These are phyloP conservation scores for Gnomoniopsis sp. DNA, from an alignment of 2,329 filamentous ascomycete species.

Conservation along the genomic window DNA sequence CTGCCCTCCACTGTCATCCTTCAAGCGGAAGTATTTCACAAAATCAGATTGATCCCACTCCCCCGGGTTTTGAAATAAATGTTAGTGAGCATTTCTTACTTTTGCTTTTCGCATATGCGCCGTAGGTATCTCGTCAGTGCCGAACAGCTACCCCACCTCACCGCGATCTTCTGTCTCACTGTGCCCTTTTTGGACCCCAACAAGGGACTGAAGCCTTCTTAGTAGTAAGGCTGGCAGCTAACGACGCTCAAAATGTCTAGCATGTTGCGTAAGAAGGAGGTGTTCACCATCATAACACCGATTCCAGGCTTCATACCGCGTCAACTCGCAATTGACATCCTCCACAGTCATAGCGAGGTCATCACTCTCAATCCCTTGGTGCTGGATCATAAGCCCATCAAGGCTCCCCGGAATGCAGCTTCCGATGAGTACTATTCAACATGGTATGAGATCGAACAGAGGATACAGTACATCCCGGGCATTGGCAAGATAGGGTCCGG, in stretches of 20 bases:
- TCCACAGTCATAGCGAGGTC: constrained; percentile 68
- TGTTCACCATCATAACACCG: constrained; percentile 66
- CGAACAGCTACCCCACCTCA: not conserved
- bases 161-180: not conserved
- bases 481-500: constrained; percentile 62
- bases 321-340: constrained; percentile 68
- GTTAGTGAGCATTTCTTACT: not conserved
- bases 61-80: not conserved
- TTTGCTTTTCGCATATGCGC: not conserved
- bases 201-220: not conserved
- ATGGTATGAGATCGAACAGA: constrained; percentile 71
- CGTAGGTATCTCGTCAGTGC: not conserved
- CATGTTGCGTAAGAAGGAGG: constrained; percentile 61
- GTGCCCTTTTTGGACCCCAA: not conserved
- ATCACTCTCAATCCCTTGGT: constrained; percentile 70
- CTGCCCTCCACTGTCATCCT: not conserved
- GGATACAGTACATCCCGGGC: constrained; percentile 65
- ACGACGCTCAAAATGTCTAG: constrained; percentile 15
- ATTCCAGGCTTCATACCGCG: constrained; percentile 68
- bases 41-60: not conserved
- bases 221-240: not conserved
- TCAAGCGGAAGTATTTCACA: not conserved
- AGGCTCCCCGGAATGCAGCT: constrained; percentile 64
- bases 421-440: constrained; percentile 70
- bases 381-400: constrained; percentile 58